Evolutionary conservation across 176 grass and related monocot genomes (phyloP).

Genomic region (Eragrostis nindensis): DNA sequence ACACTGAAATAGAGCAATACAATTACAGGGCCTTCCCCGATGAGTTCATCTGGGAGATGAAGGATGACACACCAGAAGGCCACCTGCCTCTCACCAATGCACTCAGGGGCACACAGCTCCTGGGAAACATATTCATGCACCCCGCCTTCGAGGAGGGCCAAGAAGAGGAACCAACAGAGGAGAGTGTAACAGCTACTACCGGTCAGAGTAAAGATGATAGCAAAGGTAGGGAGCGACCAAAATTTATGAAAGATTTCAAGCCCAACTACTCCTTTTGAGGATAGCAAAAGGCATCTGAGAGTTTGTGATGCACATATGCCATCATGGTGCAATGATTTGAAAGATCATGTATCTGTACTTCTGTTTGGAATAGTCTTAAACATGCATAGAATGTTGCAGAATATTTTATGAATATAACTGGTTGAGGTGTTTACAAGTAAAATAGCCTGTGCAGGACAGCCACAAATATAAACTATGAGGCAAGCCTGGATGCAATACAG

Average conservation of each 20-base stretch:
- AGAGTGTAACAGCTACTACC: conserved; percentile 12
- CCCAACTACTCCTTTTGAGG: conserved; percentile 89
- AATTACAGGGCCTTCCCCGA: conserved; percentile 86
- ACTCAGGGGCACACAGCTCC: conserved; percentile 85
- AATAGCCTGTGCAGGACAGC: conserved; percentile 1
- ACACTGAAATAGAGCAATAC: conserved; percentile 84
- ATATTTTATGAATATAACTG: conserved; percentile 56
- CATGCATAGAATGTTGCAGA: conserved; percentile 53
- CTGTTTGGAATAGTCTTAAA: conserved; percentile 47
- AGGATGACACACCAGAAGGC: conserved; percentile 75
- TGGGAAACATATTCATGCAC: conserved; percentile 71
- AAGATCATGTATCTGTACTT: conserved; percentile 54
- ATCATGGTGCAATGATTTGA: conserved; percentile 50
- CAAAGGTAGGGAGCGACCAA: conserved; percentile 53
- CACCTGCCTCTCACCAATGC: conserved; percentile 97
- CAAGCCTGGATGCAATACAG: conserved; percentile 31
- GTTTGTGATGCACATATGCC: conserved; percentile 44
- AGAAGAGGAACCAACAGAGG: conserved; percentile 34
- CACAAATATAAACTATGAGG: conserved; percentile 17
- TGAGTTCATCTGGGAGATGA: conserved; percentile 93
- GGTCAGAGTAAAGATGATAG: conserved; percentile 45
- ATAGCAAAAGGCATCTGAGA: conserved; percentile 2
- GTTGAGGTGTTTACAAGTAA: conserved; percentile 39
- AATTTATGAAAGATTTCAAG: conserved; percentile 59
- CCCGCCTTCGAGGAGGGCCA: conserved; percentile 68